Base-by-base conservation (phyloP, 1,284 basidiomycete species). In the Ceratobasidium sp. region DNA sequence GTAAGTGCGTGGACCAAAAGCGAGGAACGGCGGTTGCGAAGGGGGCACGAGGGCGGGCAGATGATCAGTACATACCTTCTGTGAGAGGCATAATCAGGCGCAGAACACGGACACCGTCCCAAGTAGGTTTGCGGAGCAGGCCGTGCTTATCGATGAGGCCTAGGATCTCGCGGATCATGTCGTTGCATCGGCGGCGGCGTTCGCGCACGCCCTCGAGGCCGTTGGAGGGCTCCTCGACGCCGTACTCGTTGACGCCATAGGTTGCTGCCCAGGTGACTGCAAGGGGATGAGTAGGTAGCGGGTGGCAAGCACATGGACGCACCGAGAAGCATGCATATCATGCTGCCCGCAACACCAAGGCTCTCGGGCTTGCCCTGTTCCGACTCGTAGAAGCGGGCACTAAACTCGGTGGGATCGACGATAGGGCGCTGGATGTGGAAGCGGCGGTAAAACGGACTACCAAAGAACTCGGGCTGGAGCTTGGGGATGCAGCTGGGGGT, bases 51-150 rank as follows among this genome's bases (percentile, higher is more conserved):
- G 69, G 54, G 64, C 13, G 66, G 29, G 25, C 22, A 25, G 43
- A 44, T 69, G 43, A 69, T 40, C 43, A 29, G 66, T 59, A 82
- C 84, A 78, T 81, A 95, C 95, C 93, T 83, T 94, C 91, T 52
- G 94, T 91, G 52, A 97, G 86, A 7, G 95, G 95, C 76, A 95
- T 84, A 34, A 95, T 84, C 57, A 97, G 86, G 32, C 96, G 84
- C 44, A 97, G 85, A 1, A 90, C 89, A 51, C 93, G 88, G 37
- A 95, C 91, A 13, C 95, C 95, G 79, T 97, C 95, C 90, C 94
- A 93, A 2, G 91, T 89, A 0, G 94, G 94, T 76, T 90, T 90
- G n/a, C 95, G 87, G 81, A 96, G 85, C 29, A 97, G 83, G 19
- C 91, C 92, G 78, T 91, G 90, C 61, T 90, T 85, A 82, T 97